phyloP scores from a whole-genome alignment of 1,284 basidiomycete species.

The Coniferiporia weirii region DNA sequence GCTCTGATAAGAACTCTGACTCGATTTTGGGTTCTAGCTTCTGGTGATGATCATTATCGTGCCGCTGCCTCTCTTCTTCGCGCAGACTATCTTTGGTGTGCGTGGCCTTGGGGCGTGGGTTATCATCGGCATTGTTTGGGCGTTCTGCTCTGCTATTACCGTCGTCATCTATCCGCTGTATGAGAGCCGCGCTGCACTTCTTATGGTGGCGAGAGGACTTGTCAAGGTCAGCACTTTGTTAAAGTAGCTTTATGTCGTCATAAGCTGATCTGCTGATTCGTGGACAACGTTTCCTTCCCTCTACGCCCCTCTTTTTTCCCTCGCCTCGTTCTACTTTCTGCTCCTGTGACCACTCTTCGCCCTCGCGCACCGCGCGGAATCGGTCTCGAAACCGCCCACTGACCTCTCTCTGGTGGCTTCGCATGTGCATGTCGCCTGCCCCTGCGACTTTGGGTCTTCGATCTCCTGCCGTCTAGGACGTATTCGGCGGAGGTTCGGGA shows the following conservation, averaged over 20 bases:
- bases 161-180: constrained; percentile 83
- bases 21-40: constrained; percentile 36
- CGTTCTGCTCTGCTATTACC: constrained; percentile 67
- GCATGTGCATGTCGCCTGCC: neutral
- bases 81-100: constrained; percentile 64
- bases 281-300: neutral
- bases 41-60: constrained; percentile 65
- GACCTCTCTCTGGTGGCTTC: too few relatives aligned
- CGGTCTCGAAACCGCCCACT: neutral
- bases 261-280: too few relatives aligned
- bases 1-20: neutral
- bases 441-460: neutral
- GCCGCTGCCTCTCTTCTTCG: constrained; percentile 81
- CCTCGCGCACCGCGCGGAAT: neutral
- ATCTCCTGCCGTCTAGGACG: constrained; percentile 1
- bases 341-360: neutral
- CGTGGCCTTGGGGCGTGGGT: constrained; percentile 72
- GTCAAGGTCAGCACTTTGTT: constrained; percentile 43
- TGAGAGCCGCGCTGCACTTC: constrained; percentile 70
- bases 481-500: constrained; percentile 9
- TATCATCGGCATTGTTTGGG: constrained; percentile 78
- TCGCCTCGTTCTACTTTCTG: neutral
- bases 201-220: constrained; percentile 55
- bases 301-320: neutral
- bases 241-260: too few relatives aligned